phyloP scores from a whole-genome alignment of 2,329 filamentous ascomycete species.

The Xylaria multiplex region DNA sequence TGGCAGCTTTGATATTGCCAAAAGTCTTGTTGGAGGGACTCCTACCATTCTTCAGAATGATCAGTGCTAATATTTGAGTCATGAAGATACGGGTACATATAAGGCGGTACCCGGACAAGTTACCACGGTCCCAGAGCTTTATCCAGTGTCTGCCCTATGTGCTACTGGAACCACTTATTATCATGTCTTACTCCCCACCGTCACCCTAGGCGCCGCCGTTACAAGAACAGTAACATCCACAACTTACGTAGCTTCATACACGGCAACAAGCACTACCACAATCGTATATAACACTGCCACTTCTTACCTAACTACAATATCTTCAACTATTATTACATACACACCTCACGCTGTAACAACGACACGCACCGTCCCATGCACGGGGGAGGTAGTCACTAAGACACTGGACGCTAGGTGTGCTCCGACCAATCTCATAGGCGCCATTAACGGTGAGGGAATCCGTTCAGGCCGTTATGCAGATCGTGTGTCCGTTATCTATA shows the following conservation, averaged over 20 bases:
- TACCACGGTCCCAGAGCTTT: constrained; percentile 8
- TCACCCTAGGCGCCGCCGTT: neutral
- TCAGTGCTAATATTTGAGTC: neutral
- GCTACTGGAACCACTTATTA: neutral
- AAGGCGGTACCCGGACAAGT: constrained; percentile 1
- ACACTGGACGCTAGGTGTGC: constrained; percentile 18
- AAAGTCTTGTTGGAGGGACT: too few species aligned
- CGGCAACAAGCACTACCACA: constrained; percentile 1
- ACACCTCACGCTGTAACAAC: neutral
- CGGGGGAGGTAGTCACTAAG: neutral
- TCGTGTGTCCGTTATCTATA: neutral
- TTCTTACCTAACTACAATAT: neutral
- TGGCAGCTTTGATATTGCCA: neutral
- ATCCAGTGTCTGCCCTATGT: constrained; percentile 8
- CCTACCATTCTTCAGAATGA: too few species aligned
- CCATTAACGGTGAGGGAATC: constrained; percentile 12
- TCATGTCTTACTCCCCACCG: neutral
- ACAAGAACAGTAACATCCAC: constrained; percentile 8
- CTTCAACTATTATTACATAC: neutral
- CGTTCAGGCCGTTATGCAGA: constrained; percentile 5
- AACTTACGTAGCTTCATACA: neutral
- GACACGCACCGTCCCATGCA: constrained; percentile 1
- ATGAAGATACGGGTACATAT: constrained; percentile 18
- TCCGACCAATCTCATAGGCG: constrained; percentile 15
- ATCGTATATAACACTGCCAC: neutral